Evolutionary conservation across 495 filamentous ascomycete species (phyloP).

Genomic region (Clohesyomyces aquaticus): DNA sequence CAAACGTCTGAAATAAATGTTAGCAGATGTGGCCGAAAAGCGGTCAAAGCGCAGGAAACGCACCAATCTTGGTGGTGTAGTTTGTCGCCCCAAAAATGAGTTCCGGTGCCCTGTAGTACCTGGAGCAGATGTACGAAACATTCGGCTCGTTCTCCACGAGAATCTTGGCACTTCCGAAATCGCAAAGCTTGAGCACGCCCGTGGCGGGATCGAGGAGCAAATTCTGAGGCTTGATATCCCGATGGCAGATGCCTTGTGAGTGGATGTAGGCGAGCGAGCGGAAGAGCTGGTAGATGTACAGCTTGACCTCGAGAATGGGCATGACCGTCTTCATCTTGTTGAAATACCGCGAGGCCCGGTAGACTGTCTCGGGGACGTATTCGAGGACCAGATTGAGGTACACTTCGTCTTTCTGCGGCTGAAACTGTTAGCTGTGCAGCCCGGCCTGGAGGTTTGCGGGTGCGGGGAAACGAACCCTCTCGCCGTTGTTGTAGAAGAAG

Average conservation of each 20-base stretch:
- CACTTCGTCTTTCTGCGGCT: constrained; percentile 78
- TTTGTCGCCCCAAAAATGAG: constrained; percentile 99
- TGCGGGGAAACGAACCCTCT: constrained; percentile 65
- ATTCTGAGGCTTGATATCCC: constrained; percentile 99
- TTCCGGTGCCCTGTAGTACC: constrained; percentile 97
- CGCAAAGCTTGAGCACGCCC: constrained; percentile 94
- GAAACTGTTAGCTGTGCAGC: constrained; percentile 25
- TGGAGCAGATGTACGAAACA: constrained; percentile 99
- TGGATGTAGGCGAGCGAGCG: constrained; percentile 98
- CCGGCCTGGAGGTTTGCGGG: constrained; percentile 31
- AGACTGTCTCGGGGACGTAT: constrained; percentile 98
- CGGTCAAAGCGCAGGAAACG: constrained; percentile 40
- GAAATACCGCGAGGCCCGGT: constrained; percentile 97
- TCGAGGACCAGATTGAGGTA: constrained; percentile 98
- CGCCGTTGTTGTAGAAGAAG: constrained; percentile 99
- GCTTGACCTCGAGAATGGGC: constrained; percentile 97
- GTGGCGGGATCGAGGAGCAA: constrained; percentile 87
- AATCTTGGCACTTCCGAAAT: constrained; percentile 99
- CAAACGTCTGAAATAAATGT: constrained; percentile 76
- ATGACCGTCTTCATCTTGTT: constrained; percentile 99
- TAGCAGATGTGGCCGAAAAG: neutral
- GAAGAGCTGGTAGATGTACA: constrained; percentile 99
- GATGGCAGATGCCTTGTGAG: constrained; percentile 98
- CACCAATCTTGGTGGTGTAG: constrained; percentile 99
- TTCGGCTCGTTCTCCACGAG: constrained; percentile 98